Base-by-base conservation (phyloP, 306 rosid species). In the Sesbania bispinosa region DNA sequence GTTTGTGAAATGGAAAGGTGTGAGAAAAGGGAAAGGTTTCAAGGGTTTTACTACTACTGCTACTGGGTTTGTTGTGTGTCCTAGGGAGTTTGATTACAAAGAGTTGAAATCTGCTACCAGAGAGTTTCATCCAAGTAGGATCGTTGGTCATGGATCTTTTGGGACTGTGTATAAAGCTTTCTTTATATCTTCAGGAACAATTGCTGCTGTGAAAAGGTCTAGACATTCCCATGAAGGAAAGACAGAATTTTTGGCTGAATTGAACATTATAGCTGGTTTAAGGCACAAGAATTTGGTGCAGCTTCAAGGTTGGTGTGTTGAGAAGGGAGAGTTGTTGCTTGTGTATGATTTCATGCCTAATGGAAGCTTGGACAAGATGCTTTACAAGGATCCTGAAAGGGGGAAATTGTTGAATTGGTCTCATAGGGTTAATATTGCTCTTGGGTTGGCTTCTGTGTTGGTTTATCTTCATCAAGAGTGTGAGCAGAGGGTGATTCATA, bases 81-180 rank as follows among this genome's bases (percentile, higher is more conserved):
- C 97, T 1, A 84, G 90, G 43, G 87, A 86, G 62, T 90, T 86
- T 43, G 67, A 72, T 29, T 88, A 86, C 77, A 84, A 55, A 57
- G 94, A 86, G 59, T 70, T 90, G 39, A 90, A 81, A 48, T 27
- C 27, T 3, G 87, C 94, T 16, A 84, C 90, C 0, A 84, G 81
- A n/a, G 90, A 86, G 71, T 90, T 90, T 77, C 94, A 90, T 65
- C 65, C 94, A 1, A 86, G 86, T 6, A 75, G 97, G 73, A 85
- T 86, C 14, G 65, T 90, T 3, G 94, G 90, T 1, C 82, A 88
- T 27, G 97, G 97, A 5, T 90, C 97, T 0, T 90, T 90, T 21
- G 94, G 94, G 35, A 88, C 97, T 0, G 94, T 90, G 5, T 90
- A 88, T 67, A 90, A 88, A 52, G 97, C 94, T 0, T 81, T 84